Percentiles rank a stretch among this genome's conserved stretches.
Conservation (phyloP, 257 asterid genomes). For the Scutellaria baicalensis region DNA sequence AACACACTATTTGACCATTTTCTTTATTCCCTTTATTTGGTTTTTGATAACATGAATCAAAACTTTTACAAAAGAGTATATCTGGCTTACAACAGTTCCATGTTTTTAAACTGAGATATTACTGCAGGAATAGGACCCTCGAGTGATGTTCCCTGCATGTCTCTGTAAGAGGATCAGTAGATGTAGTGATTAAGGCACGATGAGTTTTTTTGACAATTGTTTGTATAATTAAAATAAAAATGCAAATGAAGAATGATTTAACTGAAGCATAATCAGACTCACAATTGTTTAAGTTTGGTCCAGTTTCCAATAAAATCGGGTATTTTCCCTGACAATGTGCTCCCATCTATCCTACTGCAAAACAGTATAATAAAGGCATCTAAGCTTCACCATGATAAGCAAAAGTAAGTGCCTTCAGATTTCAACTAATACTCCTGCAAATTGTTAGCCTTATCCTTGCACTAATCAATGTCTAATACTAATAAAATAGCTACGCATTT, state of each 20-base stretch:
- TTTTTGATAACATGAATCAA: background rate
- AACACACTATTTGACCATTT: background rate
- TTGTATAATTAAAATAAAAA: background rate
- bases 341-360: constrained; percentile 90
- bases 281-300: constrained; percentile 54
- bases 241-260: background rate
- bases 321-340: constrained; percentile 52
- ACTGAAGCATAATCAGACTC: constrained; percentile 21
- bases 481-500: background rate
- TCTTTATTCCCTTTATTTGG: background rate
- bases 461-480: background rate
- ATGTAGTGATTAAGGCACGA: background rate
- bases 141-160: constrained; percentile 73
- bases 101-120: constrained; percentile 41
- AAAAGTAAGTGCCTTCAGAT: too few relatives aligned
- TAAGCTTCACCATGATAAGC: background rate
- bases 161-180: constrained; percentile 37
- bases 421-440: too few relatives aligned
- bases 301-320: constrained; percentile 80
- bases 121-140: constrained; percentile 70
- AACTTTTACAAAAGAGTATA: background rate
- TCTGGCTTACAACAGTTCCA: constrained; percentile 47
- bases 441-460: background rate
- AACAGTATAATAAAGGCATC: constrained; percentile 6
- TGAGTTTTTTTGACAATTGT: background rate